Evolutionary conservation across 768 basidiomycete species (phyloP), one percentile per base, ranked within the genome.

Genomic region (Ramaria sp.): DNA sequence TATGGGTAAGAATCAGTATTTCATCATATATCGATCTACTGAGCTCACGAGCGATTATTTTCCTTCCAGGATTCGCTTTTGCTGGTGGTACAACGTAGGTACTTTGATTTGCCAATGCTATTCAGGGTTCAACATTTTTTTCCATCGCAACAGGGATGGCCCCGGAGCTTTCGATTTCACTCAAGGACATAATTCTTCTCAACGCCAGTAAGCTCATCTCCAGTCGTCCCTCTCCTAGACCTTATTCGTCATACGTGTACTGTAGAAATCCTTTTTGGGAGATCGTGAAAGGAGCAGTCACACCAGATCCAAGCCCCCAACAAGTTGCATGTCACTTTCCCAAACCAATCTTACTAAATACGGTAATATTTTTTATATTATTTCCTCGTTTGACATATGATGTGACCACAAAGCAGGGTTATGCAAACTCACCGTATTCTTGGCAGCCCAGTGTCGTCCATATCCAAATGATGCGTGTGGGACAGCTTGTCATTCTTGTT

Each of bases 61-160:
- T 30, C 18, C 37, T 13, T 0, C 2, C 48, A 87, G 85, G 87
- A 10, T 88, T 72, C 64, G 73, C 78, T 0, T 89, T 89, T 59
- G 87, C 85, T 15, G 86, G 84, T 45, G 87, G 87, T 64, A 88
- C 85, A 27, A 87, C 85, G 84, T 85, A 56, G 67, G 77, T 66
- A 24, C 36, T 16, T 15, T n/a, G n/a, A 27, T 32, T 43, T 39
- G 20, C 25, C 24, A 48, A 28, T 3, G 1, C 30, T n/a, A 7
- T 55, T 16, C 30, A 39, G 32, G 20, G 25, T 25, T 48, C 39
- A 16, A 15, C 12, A 32, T 22, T 34, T 47, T 41, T 12, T 22
- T 50, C 50, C 32, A 57, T 43, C 18, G 18, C 16, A 45, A 34
- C 58, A 82, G 81, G n/a, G 87, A 89, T 66, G 86, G 88, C 0